Evolutionary conservation across 345 rosid genomes (phyloP), one percentile per base, ranked within the genome.

Genomic region (Citrus hindsii): DNA sequence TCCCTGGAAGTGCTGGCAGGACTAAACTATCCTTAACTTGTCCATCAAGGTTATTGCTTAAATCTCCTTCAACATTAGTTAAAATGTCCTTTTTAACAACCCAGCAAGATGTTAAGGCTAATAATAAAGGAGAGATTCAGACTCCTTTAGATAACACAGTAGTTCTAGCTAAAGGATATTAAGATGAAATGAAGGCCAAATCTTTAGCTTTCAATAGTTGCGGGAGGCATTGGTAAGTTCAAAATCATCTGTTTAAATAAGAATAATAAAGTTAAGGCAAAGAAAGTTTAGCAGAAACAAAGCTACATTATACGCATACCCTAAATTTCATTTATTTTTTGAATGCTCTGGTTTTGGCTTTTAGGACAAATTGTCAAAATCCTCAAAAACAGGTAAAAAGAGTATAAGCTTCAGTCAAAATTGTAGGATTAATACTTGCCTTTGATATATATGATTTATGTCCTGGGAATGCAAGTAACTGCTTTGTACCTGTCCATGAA

Each of bases 11-110:
- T 81, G 85, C 64, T 76, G 98, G 98, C 67, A 93, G 99, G 85
- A 91, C 97, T 30, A 96, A 94, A 81, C 67, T 96, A 84, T 89
- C 93, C 76, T 77, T 94, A 84, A 96, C 94, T 75, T 94, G 98
- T 71, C 99, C 99, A 79, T 96, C 99, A 73, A 92, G 98, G 99
- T 95, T 62, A 5, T 87, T 79, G 69, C 74, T 63, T 58, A 24
- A 71, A 61, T 53, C 19, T 37, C 30, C 27, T 60, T 25, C 22
- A 69, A 27, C 10, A 28, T 69, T 35, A 42, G 9, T 48, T 27
- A 46, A 42, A 27, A 21, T 62, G 4, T 75, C 62, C 30, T 9
- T 62, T 7, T 9, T 25, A 62, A 21, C 19, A 2, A 40, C 62
- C 4, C 40, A 30, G 38, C 28, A 22, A 64, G 18, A 75, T 27